Base-by-base conservation (phyloP, 2,329 filamentous ascomycete species). In the Geosmithia putterillii region DNA sequence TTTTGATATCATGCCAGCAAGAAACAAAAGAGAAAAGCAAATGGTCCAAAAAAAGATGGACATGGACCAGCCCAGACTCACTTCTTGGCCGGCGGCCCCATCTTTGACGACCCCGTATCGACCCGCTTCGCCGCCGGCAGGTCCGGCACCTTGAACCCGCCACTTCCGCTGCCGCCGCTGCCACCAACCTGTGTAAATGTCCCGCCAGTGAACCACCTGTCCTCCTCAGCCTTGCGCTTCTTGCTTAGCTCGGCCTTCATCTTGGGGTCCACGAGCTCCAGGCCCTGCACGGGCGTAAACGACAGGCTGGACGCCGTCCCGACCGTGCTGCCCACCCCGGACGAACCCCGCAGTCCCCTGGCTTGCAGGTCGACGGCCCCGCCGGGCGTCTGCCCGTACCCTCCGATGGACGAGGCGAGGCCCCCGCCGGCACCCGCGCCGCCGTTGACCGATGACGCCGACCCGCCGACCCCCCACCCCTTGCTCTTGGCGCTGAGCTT, bases 131-230 rank as follows among this genome's bases (percentile, higher is more conserved):
- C 73, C 21, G 76, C 66, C 15, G 86, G 87, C 50, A 90, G 58
- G 2, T 73, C 73, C 15, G 90, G 88, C 35, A 94, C 83, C 62
- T 89, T 94, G 73, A 95, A 95, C 1, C 78, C 82, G 10, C 70
- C 77, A 42, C 23, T 25, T 6, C 23, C 10, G 42, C 50, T 50
- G 48, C 76, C 76, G 20, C 56, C 56, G 8, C 32, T 23, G 14
- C 67, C 66, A 9, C 79, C 79, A 44, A 94, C 76, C 60, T 95
- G 89, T 8, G 92, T 95, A 57, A 98, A 98, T 0, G 86, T 89
- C n/a, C 92, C 92, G 40, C 87, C 86, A 63, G 92, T 94, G 70
- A 98, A 98, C 83, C 88, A 98, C 34, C 87, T 73, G 58, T 96
- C 90, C 58, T 95, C 87, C 50, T 96, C 92, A 1, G 87, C 89